Evolutionary conservation across 331 rosid genomes (phyloP).

Genomic region (Malus hybrid): DNA sequence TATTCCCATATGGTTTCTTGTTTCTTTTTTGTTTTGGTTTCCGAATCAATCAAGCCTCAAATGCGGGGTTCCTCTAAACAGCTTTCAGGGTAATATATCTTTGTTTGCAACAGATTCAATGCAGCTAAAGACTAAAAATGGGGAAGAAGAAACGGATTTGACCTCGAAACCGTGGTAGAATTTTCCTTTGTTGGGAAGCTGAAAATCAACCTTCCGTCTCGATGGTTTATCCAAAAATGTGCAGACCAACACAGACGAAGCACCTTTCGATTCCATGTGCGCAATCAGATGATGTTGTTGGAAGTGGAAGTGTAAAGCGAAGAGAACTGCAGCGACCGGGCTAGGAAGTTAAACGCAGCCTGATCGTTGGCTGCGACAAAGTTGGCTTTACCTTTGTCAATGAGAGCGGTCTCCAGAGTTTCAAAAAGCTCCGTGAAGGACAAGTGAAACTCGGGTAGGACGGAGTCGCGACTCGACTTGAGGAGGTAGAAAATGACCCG

Average conservation of each 20-base stretch:
- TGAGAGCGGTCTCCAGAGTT: slow-evolving; percentile 42
- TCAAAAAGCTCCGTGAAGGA: slow-evolving; percentile 43
- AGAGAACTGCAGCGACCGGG: slow-evolving; percentile 28
- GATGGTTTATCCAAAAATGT: slow-evolving; percentile 77
- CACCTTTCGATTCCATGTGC: slow-evolving; percentile 63
- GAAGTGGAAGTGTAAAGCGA: no score
- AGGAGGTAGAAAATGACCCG: slow-evolving; percentile 58
- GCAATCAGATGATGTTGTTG: slow-evolving; percentile 19
- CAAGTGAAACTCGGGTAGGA: slow-evolving; percentile 64
- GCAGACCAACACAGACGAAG: slow-evolving; percentile 76
- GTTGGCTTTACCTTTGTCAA: slow-evolving; percentile 36
- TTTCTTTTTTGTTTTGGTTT: no score
- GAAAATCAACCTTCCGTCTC: slow-evolving; percentile 54
- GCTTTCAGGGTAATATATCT: not conserved
- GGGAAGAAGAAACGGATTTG: not conserved
- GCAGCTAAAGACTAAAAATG: not conserved
- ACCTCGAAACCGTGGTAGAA: slow-evolving; percentile 83
- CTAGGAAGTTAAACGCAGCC: slow-evolving; percentile 69
- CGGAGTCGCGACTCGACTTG: slow-evolving; percentile 39
- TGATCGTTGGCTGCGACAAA: slow-evolving; percentile 52
- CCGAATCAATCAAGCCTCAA: not conserved
- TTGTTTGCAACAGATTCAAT: not conserved
- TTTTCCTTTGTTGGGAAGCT: slow-evolving; percentile 53
- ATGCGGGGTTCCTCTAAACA: not conserved
- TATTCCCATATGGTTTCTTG: no score